Evolutionary conservation across 2,329 filamentous ascomycete species (phyloP), one percentile per base, ranked within the genome.

Genomic region (Monosporascus sp.): DNA sequence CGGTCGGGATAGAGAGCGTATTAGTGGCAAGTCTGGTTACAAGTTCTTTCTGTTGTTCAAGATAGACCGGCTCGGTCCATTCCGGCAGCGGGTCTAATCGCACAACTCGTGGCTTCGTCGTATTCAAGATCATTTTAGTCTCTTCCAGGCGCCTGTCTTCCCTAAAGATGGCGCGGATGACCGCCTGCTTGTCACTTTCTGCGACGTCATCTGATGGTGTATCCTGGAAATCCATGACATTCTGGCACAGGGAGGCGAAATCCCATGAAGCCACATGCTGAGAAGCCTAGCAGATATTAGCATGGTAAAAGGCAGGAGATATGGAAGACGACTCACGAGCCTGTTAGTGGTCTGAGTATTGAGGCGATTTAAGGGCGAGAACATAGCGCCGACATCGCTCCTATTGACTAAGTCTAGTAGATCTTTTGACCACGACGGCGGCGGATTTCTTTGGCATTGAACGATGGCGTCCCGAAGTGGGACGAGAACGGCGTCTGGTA

Each of bases 81-180:
- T 84, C 82, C 1, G 88, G 83, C 57, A 90, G 80, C 2, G 86
- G 82, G 39, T 86, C 79, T 56, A 93, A 87, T 50, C 89, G 87
- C n/a, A 93, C 85, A 11, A 89, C 76, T 43, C 93, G 85, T 15
- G 90, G 79, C 64, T 88, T 89, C 50, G 88, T 85, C 27, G 94
- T 94, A 53, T 94, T 92, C n/a, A 99, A 77, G 52, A 99, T 77
- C 50, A 81, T 84, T 51, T 87, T 85, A 0, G 91, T 94, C 72
- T 99, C 94, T 56, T 90, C 86, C 52, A 96, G 86, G 37, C 94
- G 86, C 55, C 91, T 85, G 65, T 99, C 94, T 60, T 97, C 91
- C 55, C 86, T 87, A 78, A 97, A 99, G 27, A 99, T 86, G 8
- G 94, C 77, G 50, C 86, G 85, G 31, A 94, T 95, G 7, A 97